Base-by-base conservation (phyloP, 257 asterid genomes). In the Rehmannia glutinosa region DNA sequence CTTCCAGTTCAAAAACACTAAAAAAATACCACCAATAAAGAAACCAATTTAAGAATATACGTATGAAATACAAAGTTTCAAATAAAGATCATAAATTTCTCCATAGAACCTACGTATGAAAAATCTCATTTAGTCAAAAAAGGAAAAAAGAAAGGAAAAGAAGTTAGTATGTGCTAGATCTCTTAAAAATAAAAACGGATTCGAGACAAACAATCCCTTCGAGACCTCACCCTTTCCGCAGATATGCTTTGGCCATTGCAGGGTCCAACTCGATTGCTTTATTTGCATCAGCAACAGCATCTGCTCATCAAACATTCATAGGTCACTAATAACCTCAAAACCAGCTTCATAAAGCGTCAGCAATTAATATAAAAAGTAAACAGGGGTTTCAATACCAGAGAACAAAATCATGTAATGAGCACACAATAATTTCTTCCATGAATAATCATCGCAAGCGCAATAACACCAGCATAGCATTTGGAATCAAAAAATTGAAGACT, bases 231-330 rank as follows among this genome's bases (percentile, higher is more conserved):
- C 87, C 96, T 74, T 89, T 89, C 42, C 95, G 90, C 57, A 84
- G 73, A 69, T 89, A 89, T 6, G 96, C 95, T 75, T 82, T 89
- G 69, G 86, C 83, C 87, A 86, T 68, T 1, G 87, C 71, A 69
- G 88, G 79, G 66, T 89, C 90, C 83, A 83, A 74, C 64, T 80
- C 92, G 51, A 89, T 84, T 25, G 96, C 96, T 72, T 84, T 86
- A 78, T 81, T 89, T 12, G 89, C 92, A 84, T 89, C 96, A 45
- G 88, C 87, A 73, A 89, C 92, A 53, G 96, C 95, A 71, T 87
- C 95, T 89, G 84, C 71, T 75, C 77, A 50, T 24, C 62, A 47
- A 42, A 62, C 5, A 43, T 62, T 23, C 1, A 55, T 35, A 27
- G 13, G 12, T 67, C 35, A 77, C 47, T 11, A 42, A 27, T 64